Evolutionary conservation across 139 green algal genomes (phyloP).

Genomic region (Chloropicon primus): DNA sequence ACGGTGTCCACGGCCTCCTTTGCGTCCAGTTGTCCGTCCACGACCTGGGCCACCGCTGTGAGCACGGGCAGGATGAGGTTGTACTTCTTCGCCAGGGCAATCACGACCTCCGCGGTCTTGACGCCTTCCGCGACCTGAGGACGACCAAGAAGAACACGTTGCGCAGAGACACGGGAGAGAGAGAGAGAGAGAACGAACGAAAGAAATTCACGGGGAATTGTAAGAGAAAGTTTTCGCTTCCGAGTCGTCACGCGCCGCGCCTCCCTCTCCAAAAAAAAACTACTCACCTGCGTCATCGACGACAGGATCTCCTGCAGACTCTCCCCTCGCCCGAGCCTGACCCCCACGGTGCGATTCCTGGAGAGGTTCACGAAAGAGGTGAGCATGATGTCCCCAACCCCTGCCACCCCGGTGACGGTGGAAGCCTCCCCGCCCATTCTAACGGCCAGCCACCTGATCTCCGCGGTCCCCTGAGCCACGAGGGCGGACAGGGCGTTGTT

Average conservation of each 20-base stretch:
- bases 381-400: constrained; percentile 97
- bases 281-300: constrained; percentile 48
- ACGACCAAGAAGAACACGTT: too few species aligned
- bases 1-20: constrained; percentile 73
- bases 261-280: constrained; percentile 62
- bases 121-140: not conserved
- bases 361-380: constrained; percentile 93
- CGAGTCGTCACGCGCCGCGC: too few species aligned
- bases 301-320: constrained; percentile 76
- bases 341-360: constrained; percentile 79
- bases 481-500: constrained; percentile 93
- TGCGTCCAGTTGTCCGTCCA: constrained; percentile 61
- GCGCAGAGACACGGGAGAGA: too few species aligned
- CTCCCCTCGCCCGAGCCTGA: constrained; percentile 81
- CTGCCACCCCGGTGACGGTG: constrained; percentile 79
- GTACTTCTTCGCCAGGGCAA: constrained; percentile 75
- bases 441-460: constrained; percentile 87
- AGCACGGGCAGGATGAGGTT: constrained; percentile 85
- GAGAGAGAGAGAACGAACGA: not conserved
- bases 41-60: constrained; percentile 83
- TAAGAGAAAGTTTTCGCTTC: too few species aligned
- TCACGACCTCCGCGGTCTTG: constrained; percentile 38
- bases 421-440: constrained; percentile 82
- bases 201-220: too few species aligned
- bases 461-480: constrained; percentile 61